phyloP scores from a whole-genome alignment of 2,329 filamentous ascomycete species.

The Fusarium oxysporum region DNA sequence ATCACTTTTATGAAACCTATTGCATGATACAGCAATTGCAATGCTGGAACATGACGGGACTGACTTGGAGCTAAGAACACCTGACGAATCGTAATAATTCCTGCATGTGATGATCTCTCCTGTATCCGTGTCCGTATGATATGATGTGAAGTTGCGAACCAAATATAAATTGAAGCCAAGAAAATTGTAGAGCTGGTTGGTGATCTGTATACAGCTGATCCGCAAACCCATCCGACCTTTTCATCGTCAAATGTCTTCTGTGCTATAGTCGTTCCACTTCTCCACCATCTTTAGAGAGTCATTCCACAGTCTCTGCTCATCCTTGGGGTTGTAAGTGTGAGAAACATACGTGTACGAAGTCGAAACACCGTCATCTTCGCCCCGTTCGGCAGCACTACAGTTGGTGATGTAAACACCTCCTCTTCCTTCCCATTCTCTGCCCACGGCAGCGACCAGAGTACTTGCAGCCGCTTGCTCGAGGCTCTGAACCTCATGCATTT shows the following conservation, averaged over 20 bases:
- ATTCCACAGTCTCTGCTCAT: slow-evolving; percentile 4
- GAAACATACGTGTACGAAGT: slow-evolving; percentile 4
- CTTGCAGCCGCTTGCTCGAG: not conserved
- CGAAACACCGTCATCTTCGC: not conserved
- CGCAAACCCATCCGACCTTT: not conserved
- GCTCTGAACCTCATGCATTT: not conserved
- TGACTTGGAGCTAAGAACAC: not conserved
- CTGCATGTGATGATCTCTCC: not conserved
- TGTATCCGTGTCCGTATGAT: not conserved
- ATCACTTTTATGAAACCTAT: not conserved
- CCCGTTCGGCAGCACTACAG: not conserved
- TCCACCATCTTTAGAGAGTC: slow-evolving; percentile 1
- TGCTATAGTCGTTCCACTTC: not conserved
- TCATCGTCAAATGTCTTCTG: not conserved
- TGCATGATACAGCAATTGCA: not conserved
- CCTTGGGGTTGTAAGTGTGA: slow-evolving; percentile 3
- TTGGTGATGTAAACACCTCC: slow-evolving; percentile 3
- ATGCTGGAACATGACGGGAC: too few relatives aligned
- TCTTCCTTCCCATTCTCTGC: slow-evolving; percentile 1
- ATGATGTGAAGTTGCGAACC: rapidly evolving
- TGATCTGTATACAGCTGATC: not conserved
- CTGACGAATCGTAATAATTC: rapidly evolving
- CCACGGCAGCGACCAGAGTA: not conserved
- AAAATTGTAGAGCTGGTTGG: not conserved
- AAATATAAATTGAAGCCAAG: not conserved